Conservation (phyloP, 306 rosid species). For the Cajanus cajan region DNA sequence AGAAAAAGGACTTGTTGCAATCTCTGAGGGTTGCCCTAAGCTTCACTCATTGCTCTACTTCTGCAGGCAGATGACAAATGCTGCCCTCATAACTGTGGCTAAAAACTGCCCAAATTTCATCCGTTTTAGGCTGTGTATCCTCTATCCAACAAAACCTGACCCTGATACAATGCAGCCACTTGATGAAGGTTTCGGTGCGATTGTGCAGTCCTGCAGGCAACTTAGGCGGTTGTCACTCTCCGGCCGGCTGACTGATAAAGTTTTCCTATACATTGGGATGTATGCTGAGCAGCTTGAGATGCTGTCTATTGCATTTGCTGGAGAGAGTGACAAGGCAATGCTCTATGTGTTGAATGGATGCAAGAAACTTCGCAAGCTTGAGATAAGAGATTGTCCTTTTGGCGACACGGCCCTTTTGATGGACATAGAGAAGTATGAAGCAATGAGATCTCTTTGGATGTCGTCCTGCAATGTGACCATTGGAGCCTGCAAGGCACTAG, state of each 20-base stretch:
- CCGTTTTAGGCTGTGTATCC: neutral
- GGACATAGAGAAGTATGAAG: neutral
- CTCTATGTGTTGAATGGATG: constrained; percentile 9
- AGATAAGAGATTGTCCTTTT: neutral
- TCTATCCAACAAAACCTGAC: neutral
- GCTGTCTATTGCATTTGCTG: constrained; percentile 1
- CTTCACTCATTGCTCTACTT: constrained; percentile 4
- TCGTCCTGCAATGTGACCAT: neutral
- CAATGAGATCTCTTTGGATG: neutral
- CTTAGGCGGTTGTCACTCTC: neutral
- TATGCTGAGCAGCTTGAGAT: constrained; percentile 13
- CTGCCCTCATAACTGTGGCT: neutral
- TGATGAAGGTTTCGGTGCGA: neutral
- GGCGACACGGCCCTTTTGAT: neutral
- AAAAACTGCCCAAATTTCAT: neutral
- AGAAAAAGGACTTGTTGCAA: neutral
- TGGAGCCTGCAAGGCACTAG: constrained; percentile 1
- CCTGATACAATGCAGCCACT: constrained; percentile 4
- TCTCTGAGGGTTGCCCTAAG: neutral
- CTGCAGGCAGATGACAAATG: neutral
- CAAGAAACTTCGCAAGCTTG: constrained; percentile 1
- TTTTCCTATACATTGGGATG: constrained; percentile 12
- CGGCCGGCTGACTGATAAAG: neutral
- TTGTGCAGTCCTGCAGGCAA: neutral
- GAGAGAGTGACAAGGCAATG: constrained; percentile 8